A percentile compares a stretch with the other conserved stretches of the same genome.
phyloP scores from a whole-genome alignment of 768 basidiomycete species.

The Tricholoma bakamatsutake region DNA sequence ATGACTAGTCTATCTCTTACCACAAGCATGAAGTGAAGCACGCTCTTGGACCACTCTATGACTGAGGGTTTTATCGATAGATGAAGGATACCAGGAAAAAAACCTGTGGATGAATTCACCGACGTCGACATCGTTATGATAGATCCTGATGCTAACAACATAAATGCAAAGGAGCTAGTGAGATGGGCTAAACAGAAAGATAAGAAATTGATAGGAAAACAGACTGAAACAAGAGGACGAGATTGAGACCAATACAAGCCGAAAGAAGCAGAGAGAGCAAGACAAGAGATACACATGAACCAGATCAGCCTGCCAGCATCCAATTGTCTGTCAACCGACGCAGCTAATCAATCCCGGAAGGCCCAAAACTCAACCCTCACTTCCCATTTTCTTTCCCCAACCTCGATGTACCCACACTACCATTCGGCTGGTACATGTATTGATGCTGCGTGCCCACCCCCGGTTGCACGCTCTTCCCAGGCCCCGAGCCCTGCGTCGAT shows the following conservation, averaged over 20 bases:
- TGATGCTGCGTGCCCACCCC: conserved; percentile 27
- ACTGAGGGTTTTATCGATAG: no score
- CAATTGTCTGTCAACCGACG: background rate
- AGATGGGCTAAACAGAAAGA: background rate
- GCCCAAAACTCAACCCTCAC: conserved; percentile 5
- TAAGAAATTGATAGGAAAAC: background rate
- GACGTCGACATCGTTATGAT: background rate
- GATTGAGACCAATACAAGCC: background rate
- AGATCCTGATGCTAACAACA: background rate
- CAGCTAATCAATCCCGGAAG: background rate
- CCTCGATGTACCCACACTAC: conserved; percentile 18
- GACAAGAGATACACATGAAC: background rate
- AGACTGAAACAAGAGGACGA: background rate
- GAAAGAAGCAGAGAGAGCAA: background rate
- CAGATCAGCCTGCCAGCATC: background rate
- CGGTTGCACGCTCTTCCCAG: conserved; percentile 3
- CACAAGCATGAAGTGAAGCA: background rate
- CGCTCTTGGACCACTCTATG: background rate
- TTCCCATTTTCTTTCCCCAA: conserved; percentile 29
- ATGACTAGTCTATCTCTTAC: background rate
- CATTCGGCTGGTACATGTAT: conserved; percentile 43
- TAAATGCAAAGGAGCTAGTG: background rate
- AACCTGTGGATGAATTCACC: background rate
- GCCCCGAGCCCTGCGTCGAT: background rate
- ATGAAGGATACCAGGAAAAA: background rate